Evolutionary conservation across 108 stramenopile species (phyloP), one percentile per base, ranked within the genome.

Genomic region (Discostella pseudostelligera): DNA sequence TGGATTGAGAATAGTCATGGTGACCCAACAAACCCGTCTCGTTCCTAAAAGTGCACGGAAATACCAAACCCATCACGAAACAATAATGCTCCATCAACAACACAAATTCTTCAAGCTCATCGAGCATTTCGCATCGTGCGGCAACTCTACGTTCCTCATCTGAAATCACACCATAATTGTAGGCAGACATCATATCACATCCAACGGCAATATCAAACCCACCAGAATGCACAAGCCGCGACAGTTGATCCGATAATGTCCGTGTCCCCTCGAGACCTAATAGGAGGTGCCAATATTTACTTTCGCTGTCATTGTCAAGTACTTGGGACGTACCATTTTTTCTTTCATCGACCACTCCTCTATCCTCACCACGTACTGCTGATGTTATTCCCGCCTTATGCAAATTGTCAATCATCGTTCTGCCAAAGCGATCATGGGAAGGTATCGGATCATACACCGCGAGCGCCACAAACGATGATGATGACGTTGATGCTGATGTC

Each of bases 11-110:
- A 42, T 22, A 39, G 51, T 16, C 36, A 39, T 39, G 1, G 12
- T 61, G 22, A 14, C 14, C 16, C 4, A 48, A 8, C 5, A 20
- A 20, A 28, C 28, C 25, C 21, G 8, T 59, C 9, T 11, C 16
- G 17, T 26, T 26, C 0, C 29, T 20, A 49, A 8, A 22, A 20
- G 3, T 45, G 11, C 19, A 45, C 17, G 20, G 10, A 37, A 32
- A 16, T 2, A 17, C 17, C 9, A 74, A 72, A 46, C 62, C 87
- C 8, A 88, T 73, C 0, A 83, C 49, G 26, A 93, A 83, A 39
- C 85, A 86, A 59, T 93, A 93, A 57, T 93, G 92, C 28, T 53
- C 66, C 89, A 94, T 91, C 45, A 94, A 74, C 66, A 94, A 62
- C 4, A 71, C 69, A 78, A 83, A 91, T 69, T 94, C 93, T 62